A percentile compares a stretch with the other conserved stretches of the same genome.
These are phyloP conservation scores for Mortierella polycephala DNA, from an alignment of 371 early-diverging fungal genomes.

Conservation along the genomic window DNA sequence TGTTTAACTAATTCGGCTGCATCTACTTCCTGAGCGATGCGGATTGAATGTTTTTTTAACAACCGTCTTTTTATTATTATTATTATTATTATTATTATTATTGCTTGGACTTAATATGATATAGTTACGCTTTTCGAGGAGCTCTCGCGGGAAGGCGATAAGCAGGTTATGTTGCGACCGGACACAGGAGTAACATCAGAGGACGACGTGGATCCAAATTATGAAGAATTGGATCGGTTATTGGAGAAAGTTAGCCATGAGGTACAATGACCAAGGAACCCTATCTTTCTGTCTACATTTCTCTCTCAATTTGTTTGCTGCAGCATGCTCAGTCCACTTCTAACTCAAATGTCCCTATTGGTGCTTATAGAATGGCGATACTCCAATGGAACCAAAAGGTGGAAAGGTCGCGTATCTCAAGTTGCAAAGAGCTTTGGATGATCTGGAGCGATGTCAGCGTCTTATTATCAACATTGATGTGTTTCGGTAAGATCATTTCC, in stretches of 20 bases:
- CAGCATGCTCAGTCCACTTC: neutral
- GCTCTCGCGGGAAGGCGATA: conserved; percentile 27
- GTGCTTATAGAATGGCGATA: conserved; percentile 22
- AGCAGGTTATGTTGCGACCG: conserved; percentile 9
- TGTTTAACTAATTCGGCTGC: no score
- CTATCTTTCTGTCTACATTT: no score
- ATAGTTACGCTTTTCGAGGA: conserved; percentile 20
- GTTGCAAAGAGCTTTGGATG: conserved; percentile 29
- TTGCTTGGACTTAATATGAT: neutral
- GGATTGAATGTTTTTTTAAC: no score
- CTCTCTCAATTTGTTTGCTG: no score
- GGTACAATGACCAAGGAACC: conserved; percentile 9
- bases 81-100: no score
- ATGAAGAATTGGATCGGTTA: conserved; percentile 33
- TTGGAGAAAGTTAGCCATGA: conserved; percentile 22
- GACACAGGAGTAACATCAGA: neutral
- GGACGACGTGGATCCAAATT: conserved; percentile 26
- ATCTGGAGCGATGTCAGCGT: conserved; percentile 34
- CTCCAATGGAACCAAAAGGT: conserved; percentile 15
- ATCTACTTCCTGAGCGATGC: no score
- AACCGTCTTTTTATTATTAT: no score
- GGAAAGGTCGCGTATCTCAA: conserved; percentile 22
- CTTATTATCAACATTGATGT: conserved; percentile 45
- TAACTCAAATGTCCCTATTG: neutral
- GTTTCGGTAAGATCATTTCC: conserved; percentile 25